phyloP scores from a whole-genome alignment of 176 grass and related monocot genomes.

The Paspalum vaginatum region DNA sequence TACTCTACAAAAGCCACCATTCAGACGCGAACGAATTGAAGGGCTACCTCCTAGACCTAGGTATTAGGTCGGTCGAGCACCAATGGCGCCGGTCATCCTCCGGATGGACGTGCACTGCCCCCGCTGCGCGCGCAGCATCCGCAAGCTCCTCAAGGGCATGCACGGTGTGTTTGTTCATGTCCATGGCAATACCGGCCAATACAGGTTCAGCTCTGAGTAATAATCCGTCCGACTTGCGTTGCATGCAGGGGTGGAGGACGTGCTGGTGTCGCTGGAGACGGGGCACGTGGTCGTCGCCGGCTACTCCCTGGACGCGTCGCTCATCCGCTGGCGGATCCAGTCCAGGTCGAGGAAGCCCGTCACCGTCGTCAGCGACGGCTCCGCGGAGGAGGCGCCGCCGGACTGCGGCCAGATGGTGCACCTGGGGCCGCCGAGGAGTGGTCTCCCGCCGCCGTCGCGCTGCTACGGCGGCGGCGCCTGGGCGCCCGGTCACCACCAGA shows the following conservation, averaged over 20 bases:
- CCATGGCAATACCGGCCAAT: no score
- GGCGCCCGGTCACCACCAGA: neutral
- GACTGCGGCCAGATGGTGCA: neutral
- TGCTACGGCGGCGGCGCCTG: neutral
- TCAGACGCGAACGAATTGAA: no score
- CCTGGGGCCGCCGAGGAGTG: no score
- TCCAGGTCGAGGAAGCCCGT: neutral
- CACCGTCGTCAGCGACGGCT: slow-evolving; percentile 13
- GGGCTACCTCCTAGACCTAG: no score
- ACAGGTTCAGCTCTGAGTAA: no score
- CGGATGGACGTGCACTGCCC: slow-evolving; percentile 26
- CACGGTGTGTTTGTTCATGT: neutral
- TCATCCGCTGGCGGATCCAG: slow-evolving; percentile 1
- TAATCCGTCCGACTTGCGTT: no score
- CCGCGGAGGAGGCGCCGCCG: neutral
- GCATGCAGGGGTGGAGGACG: slow-evolving; percentile 23
- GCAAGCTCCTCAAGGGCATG: neutral
- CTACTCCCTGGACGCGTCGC: neutral
- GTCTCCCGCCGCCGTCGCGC: no score
- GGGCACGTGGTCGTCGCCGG: slow-evolving; percentile 13
- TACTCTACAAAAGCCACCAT: no score
- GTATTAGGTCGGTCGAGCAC: neutral
- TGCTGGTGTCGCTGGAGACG: neutral
- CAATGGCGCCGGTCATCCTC: slow-evolving; percentile 20
- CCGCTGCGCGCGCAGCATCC: slow-evolving; percentile 1